A percentile compares a stretch with the other conserved stretches of the same genome.
Conservation (phyloP, 495 filamentous ascomycete genomes). For the Xylaria sp. region DNA sequence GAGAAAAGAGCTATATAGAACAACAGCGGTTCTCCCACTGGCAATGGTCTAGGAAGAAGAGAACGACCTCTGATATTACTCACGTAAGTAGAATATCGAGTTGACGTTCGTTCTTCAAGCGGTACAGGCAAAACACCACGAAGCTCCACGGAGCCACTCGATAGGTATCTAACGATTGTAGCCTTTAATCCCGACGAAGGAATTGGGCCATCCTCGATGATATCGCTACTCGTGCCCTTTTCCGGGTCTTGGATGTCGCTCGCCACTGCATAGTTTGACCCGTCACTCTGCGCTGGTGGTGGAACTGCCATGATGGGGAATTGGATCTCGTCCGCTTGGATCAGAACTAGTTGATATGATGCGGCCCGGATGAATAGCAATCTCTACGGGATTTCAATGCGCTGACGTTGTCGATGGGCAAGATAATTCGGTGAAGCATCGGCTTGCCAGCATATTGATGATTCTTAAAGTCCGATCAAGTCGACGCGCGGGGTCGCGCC, state of each 20-base stretch:
- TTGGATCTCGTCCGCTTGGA: neutral
- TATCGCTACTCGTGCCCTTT: neutral
- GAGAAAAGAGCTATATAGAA: neutral
- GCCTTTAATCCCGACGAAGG: neutral
- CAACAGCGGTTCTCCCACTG: neutral
- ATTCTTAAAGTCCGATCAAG: neutral
- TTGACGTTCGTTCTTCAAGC: slow-evolving; percentile 57
- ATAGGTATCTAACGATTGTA: neutral
- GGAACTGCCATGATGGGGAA: neutral
- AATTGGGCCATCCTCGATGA: neutral
- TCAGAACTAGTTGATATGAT: neutral
- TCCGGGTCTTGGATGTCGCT: neutral
- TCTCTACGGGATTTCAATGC: neutral
- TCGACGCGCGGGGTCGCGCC: neutral
- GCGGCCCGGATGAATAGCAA: neutral
- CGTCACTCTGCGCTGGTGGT: neutral
- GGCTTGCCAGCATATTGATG: neutral
- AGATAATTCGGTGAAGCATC: neutral
- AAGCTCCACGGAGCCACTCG: slow-evolving; percentile 46
- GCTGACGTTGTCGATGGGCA: no score
- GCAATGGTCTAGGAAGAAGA: neutral
- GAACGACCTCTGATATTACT: neutral
- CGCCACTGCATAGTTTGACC: neutral
- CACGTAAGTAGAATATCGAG: slow-evolving; percentile 51
- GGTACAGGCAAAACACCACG: slow-evolving; percentile 60